Conservation (phyloP, 352 stramenopile genomes). For the Pythium dissotocum region DNA sequence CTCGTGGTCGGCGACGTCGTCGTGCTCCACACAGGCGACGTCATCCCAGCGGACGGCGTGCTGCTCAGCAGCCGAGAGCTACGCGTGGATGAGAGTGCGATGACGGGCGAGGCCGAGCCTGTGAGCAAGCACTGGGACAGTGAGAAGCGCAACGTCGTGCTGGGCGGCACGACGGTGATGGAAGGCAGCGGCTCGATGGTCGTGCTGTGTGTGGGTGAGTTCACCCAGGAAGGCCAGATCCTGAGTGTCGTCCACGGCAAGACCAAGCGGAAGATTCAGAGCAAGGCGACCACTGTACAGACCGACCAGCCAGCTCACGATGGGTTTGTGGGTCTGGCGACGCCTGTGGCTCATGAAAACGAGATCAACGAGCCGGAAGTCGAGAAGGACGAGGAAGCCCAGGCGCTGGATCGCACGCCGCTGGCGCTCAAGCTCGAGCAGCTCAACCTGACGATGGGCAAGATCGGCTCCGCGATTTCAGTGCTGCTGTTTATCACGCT, state of each 20-base stretch:
- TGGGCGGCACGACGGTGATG: constrained; percentile 87
- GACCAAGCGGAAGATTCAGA: neutral
- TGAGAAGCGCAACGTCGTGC: constrained; percentile 54
- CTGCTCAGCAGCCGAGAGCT: constrained; percentile 43
- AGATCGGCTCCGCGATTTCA: constrained; percentile 56
- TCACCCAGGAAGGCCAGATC: constrained; percentile 86
- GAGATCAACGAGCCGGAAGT: constrained; percentile 6
- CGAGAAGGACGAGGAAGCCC: constrained; percentile 16
- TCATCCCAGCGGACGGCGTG: constrained; percentile 42
- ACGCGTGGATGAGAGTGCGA: constrained; percentile 39
- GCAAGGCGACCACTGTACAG: neutral
- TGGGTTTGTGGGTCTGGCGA: constrained; percentile 30
- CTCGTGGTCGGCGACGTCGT: constrained; percentile 48
- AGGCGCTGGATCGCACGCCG: constrained; percentile 32
- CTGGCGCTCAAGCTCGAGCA: constrained; percentile 78
- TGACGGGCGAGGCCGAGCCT: constrained; percentile 46
- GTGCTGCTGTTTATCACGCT: constrained; percentile 69
- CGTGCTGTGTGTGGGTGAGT: constrained; percentile 83
- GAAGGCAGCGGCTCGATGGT: constrained; percentile 82
- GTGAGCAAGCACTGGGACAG: constrained; percentile 34
- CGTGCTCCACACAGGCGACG: constrained; percentile 38
- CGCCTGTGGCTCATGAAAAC: neutral
- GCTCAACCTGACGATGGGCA: constrained; percentile 72
- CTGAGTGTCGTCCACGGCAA: constrained; percentile 48
- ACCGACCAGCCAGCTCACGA: neutral